phyloP scores from a whole-genome alignment of 345 rosid genomes.

The Salix brachista region DNA sequence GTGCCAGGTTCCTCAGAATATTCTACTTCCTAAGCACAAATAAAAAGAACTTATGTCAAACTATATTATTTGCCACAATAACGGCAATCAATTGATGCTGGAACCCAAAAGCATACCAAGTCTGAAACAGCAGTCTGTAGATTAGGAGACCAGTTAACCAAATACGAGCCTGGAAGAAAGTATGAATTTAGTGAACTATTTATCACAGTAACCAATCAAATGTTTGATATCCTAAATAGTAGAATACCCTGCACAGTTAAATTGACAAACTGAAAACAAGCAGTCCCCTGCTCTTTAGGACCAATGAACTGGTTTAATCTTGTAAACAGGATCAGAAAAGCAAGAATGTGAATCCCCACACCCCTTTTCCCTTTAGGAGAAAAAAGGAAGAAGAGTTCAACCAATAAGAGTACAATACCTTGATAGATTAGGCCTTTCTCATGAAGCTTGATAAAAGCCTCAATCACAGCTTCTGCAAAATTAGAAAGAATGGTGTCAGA shows the following conservation, averaged over 20 bases:
- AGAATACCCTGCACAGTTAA: neutral
- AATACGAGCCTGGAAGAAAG: conserved; percentile 72
- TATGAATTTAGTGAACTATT: conserved; percentile 10
- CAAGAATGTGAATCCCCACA: neutral
- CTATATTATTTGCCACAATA: neutral
- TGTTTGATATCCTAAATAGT: neutral
- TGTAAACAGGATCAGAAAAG: neutral
- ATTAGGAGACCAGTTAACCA: conserved; percentile 99
- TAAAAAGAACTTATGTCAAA: conserved; percentile 8
- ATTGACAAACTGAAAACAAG: neutral
- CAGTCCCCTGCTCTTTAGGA: neutral
- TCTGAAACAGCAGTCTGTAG: conserved; percentile 99
- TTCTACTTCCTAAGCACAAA: conserved; percentile 77
- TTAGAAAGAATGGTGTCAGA: conserved; percentile 26
- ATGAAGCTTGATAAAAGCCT: conserved; percentile 90
- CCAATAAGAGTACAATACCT: conserved; percentile 37
- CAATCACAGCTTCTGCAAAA: conserved; percentile 76
- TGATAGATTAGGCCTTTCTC: conserved; percentile 92
- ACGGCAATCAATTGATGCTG: conserved; percentile 1
- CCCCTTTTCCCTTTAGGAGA: too few species aligned
- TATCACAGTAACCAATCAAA: neutral
- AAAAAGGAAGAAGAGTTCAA: neutral
- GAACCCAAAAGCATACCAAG: conserved; percentile 55
- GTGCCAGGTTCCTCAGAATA: conserved; percentile 91
- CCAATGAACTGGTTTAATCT: neutral